Evolutionary conservation across 192 early-diverging fungal genomes (phyloP), one percentile per base, ranked within the genome.

Genomic region (Phlyctochytrium arcticum): DNA sequence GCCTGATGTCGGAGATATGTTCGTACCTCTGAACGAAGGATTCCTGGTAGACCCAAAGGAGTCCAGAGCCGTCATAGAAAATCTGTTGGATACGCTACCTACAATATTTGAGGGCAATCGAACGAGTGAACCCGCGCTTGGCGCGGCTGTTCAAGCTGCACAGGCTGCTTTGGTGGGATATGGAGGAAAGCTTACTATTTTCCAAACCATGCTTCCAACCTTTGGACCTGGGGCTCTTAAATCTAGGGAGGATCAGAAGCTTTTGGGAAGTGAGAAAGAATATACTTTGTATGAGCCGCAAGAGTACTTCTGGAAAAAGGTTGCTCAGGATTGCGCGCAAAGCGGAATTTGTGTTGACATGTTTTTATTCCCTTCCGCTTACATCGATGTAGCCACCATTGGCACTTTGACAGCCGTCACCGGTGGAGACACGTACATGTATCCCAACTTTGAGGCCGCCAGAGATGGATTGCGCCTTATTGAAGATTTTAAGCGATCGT

Each of bases 261-360:
- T 94, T 34, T 87, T 94, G 74, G 88, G 89, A 56, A 90, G 88
- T 0, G 95, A 99, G 55, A 94, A 97, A 69, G 96, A 99, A 72
- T 86, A 83, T 49, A 77, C 80, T 4, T 76, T 99, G 23, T 95
- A 88, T 65, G 84, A 82, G 61, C 93, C 96, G 37, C 90, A 93
- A 68, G 90, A 91, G 71, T 76, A 80, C 36, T 92, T 89, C 67
- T 98, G 95, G 80, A 85, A 77, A 33, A 88, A 91, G 49, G 73
- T 92, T 69, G 96, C 83, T 0, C 81, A 89, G 64, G 84, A 93
- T 57, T 90, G 88, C 69, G 88, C 92, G 5, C 79, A 87, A 49
- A 70, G 80, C 33, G 96, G 96, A 39, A 74, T 99, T 39, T 87
- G 85, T 48, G 83, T 94, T 60, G 96, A 93, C 73, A 62, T 93